Evolutionary conservation across 345 rosid species (phyloP).

Genomic region (Xanthoceras sorbifolium): DNA sequence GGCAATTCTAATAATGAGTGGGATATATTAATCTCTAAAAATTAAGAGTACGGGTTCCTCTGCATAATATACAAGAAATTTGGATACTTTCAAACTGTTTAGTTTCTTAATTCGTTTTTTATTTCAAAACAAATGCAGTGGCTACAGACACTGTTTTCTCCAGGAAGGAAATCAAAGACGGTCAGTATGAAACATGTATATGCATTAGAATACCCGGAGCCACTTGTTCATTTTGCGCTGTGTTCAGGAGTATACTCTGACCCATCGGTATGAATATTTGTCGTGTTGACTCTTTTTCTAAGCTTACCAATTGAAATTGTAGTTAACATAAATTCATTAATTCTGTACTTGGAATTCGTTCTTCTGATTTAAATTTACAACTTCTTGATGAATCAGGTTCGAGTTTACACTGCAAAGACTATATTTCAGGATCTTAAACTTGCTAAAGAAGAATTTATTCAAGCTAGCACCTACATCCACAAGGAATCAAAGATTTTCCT

Average conservation of each 20-base stretch:
- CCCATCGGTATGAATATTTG: constrained; percentile 52
- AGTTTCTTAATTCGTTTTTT: neutral
- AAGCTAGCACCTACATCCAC: constrained; percentile 52
- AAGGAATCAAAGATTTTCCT: constrained; percentile 67
- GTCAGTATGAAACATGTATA: constrained; percentile 57
- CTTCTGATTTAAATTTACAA: neutral
- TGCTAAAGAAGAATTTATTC: constrained; percentile 62
- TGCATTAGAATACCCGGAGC: constrained; percentile 80
- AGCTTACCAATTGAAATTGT: neutral
- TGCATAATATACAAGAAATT: constrained; percentile 1
- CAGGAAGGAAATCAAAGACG: constrained; percentile 61
- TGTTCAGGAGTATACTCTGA: constrained; percentile 76
- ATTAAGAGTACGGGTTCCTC: neutral
- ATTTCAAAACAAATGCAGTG: constrained; percentile 49
- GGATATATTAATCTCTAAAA: neutral
- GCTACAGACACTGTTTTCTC: constrained; percentile 74
- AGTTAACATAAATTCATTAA: neutral
- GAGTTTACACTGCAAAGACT: constrained; percentile 58
- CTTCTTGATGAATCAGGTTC: constrained; percentile 45
- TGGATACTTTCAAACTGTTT: neutral
- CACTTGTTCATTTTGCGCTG: constrained; percentile 81
- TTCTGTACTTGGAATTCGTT: neutral
- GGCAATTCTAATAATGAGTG: neutral
- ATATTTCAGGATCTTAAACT: constrained; percentile 64
- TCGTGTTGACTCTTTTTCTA: neutral